Percentiles rank a stretch among this genome's conserved stretches.
Conservation (phyloP, 2,329 filamentous ascomycete genomes). For the Pseudocercospora musae region DNA sequence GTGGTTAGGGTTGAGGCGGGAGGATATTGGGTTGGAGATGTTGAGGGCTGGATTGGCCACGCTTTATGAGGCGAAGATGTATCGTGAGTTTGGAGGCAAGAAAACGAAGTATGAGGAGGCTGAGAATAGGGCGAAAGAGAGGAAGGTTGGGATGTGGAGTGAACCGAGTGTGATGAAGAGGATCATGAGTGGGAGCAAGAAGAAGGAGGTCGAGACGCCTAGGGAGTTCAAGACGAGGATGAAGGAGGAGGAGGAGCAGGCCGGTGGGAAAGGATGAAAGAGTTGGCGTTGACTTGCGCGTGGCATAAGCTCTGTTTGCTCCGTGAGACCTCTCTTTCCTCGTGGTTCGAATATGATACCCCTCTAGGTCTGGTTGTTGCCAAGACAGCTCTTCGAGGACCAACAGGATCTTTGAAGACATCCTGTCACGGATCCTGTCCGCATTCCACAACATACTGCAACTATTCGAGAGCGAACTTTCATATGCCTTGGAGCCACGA, state of each 20-base stretch:
- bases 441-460: background rate
- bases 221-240: conserved; percentile 76
- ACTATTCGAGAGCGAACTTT: background rate
- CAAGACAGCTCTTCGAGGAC: background rate
- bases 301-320: no score
- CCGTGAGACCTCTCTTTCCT: no score
- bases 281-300: background rate
- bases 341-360: background rate
- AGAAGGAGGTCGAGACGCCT: conserved; percentile 70
- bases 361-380: background rate
- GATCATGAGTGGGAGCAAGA: conserved; percentile 48
- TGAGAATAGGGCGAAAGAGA: conserved; percentile 48
- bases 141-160: conserved; percentile 62
- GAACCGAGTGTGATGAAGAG: conserved; percentile 39
- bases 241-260: conserved; percentile 35
- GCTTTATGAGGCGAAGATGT: conserved; percentile 88
- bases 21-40: conserved; percentile 88
- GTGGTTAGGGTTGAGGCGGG: conserved; percentile 53
- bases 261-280: background rate
- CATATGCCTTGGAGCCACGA: background rate
- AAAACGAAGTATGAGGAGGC: conserved; percentile 63
- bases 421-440: background rate
- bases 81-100: conserved; percentile 76
- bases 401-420: background rate
- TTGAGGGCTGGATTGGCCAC: conserved; percentile 79